Percentiles rank a stretch among this genome's conserved stretches.
Conservation (phyloP, 2,329 filamentous ascomycete species). For the Fusarium aywerte region DNA sequence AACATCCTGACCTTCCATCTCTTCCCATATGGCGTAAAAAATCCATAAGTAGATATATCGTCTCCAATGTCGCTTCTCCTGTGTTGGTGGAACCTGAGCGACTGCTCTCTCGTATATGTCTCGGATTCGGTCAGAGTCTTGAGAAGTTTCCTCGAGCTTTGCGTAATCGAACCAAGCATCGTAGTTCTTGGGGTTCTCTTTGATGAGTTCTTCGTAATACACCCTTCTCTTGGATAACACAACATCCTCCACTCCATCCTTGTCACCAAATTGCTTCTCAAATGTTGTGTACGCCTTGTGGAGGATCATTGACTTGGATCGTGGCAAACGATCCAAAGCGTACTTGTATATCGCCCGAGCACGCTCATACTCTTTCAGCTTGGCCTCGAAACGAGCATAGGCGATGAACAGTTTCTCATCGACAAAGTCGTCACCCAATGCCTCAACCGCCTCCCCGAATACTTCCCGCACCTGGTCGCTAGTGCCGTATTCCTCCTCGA, state of each 20-base stretch:
- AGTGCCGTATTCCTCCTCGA: slow-evolving; percentile 95
- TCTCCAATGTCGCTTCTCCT: slow-evolving; percentile 97
- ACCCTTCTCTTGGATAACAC: slow-evolving; percentile 93
- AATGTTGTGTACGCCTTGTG: slow-evolving; percentile 98
- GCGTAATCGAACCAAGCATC: slow-evolving; percentile 98
- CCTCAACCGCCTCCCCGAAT: slow-evolving; percentile 87
- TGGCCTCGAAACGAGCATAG: slow-evolving; percentile 94
- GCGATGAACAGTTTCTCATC: slow-evolving; percentile 96
- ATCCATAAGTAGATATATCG: slow-evolving; percentile 98
- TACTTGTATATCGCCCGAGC: slow-evolving; percentile 97
- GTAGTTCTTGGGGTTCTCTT: slow-evolving; percentile 95
- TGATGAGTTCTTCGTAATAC: slow-evolving; percentile 93
- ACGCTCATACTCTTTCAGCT: slow-evolving; percentile 94
- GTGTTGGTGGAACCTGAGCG: slow-evolving; percentile 91
- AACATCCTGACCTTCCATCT: slow-evolving; percentile 82
- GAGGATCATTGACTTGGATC: slow-evolving; percentile 83
- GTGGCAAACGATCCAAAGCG: slow-evolving; percentile 88
- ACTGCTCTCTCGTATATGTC: slow-evolving; percentile 97
- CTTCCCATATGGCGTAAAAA: slow-evolving; percentile 96
- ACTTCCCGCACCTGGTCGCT: slow-evolving; percentile 93
- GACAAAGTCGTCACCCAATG: slow-evolving; percentile 92
- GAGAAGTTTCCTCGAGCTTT: slow-evolving; percentile 85
- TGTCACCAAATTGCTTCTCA: slow-evolving; percentile 96
- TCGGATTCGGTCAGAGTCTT: slow-evolving; percentile 83
- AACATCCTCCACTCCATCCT: slow-evolving; percentile 93